Conservation (phyloP, 176 grass and related monocot genomes). For the Elaeis guineensis region DNA sequence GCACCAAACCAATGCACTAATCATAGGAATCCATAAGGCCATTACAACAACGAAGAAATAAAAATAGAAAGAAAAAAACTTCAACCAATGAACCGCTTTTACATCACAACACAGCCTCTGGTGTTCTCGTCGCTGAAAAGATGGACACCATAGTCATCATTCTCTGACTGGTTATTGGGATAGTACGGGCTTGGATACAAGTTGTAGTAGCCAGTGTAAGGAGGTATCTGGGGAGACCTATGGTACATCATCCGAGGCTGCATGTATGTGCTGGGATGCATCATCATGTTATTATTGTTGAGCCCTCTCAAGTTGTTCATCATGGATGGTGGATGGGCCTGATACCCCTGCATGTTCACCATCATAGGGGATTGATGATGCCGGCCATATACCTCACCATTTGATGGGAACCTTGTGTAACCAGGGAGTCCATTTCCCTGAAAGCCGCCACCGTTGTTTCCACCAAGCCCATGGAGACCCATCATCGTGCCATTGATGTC, state of each 20-base stretch:
- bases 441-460: not conserved
- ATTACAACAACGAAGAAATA: not conserved
- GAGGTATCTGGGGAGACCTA: constrained; percentile 76
- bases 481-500: constrained; percentile 56
- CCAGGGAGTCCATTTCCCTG: constrained; percentile 16
- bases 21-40: constrained; percentile 27
- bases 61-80: not conserved
- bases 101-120: constrained; percentile 83
- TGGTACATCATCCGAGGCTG: constrained; percentile 95
- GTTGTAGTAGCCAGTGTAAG: constrained; percentile 84
- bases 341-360: constrained; percentile 60
- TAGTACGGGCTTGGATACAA: constrained; percentile 42
- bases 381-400: constrained; percentile 26
- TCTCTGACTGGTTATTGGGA: constrained; percentile 41
- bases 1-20: constrained; percentile 37
- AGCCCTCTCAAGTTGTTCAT: constrained; percentile 56
- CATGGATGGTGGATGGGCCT: constrained; percentile 39
- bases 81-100: constrained; percentile 2
- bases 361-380: constrained; percentile 52
- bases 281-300: constrained; percentile 63
- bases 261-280: constrained; percentile 44
- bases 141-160: constrained; percentile 52
- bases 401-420: constrained; percentile 38
- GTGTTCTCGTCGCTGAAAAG: constrained; percentile 99
- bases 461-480: constrained; percentile 34